phyloP scores from a whole-genome alignment of 345 rosid species.

The Heritiera fomes region DNA sequence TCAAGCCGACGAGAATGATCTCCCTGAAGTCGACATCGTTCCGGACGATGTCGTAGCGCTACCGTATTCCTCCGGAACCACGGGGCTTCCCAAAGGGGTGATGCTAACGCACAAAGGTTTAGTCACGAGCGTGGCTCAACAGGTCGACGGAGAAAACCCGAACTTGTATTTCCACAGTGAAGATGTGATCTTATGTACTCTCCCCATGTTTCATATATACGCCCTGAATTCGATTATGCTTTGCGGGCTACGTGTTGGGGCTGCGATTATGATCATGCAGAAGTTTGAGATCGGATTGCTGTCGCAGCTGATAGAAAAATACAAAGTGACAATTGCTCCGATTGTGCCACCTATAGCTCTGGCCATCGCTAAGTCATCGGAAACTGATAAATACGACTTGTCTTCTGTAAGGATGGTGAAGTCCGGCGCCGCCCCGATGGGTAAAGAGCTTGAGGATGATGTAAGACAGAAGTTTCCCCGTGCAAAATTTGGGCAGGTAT shows the following conservation, averaged over 20 bases:
- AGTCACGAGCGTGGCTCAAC: constrained; percentile 83
- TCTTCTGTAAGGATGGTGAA: constrained; percentile 64
- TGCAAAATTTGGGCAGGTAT: constrained; percentile 90
- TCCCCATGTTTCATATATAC: constrained; percentile 86
- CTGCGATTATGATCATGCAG: constrained; percentile 78
- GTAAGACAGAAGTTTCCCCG: constrained; percentile 67
- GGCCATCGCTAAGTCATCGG: constrained; percentile 63
- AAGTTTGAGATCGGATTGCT: constrained; percentile 64
- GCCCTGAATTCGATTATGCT: constrained; percentile 70
- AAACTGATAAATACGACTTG: constrained; percentile 60
- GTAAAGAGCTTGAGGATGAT: constrained; percentile 85
- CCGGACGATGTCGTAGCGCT: constrained; percentile 82
- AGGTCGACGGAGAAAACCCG: constrained; percentile 93
- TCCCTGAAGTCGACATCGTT: constrained; percentile 40
- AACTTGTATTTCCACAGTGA: constrained; percentile 66
- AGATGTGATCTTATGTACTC: constrained; percentile 70
- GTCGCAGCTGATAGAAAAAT: constrained; percentile 56
- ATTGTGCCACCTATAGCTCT: constrained; percentile 80
- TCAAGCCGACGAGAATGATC: constrained; percentile 41
- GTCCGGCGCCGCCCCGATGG: constrained; percentile 91
- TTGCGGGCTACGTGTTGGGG: constrained; percentile 77
- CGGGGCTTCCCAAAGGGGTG: constrained; percentile 94
- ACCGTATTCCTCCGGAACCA: constrained; percentile 94
- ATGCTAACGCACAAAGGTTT: constrained; percentile 85
- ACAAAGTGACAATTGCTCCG: constrained; percentile 74